Base-by-base conservation (phyloP, 371 early-diverging fungal species). In the Actinomucor elegans region DNA sequence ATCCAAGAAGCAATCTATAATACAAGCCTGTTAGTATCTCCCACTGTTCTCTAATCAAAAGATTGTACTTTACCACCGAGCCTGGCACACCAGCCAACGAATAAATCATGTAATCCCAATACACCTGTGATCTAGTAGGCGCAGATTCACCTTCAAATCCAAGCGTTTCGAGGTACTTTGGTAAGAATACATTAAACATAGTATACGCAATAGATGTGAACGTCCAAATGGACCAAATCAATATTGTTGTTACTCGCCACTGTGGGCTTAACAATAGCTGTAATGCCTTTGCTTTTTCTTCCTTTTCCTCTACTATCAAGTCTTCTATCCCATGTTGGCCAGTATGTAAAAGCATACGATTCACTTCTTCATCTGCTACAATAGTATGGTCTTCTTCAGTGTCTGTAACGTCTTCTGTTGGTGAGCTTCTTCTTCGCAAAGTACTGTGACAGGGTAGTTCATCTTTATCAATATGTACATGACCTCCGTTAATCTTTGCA, bases 121-220 rank as follows among this genome's bases (percentile, higher is more conserved):
- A 91, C 0, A 89, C 89, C 24, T 84, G 81, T n/a, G 65, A 58
- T 28, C 79, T 62, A 0, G 79, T 60, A 15, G 72, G 69, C 8
- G 65, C 54, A 1, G 62, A 59, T 12, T 69, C 70, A 5, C 68
- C 75, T 18, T 57, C 60, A 21, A 71, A 71, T 5, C 75, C 73
- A 41, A 80, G 78, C 14, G 77, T 73, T 49, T 89, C 85, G 21
- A 92, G 69, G 41, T 84, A 85, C 52, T 90, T 87, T 11, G 91
- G 90, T 11, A 90, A 57, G 55, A 91, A 92, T 12, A 88, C 91
- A 61, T 91, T 92, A 64, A 91, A 92, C 77, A 90, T 90, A n/a
- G 89, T 90, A 61, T 84, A 94, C 0, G 89, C 91, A 54, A 89
- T 61, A 0, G 91, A 80, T 1, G 90, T 86, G 23, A 91, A 62